phyloP scores from a whole-genome alignment of 257 asterid genomes.

The Linaria vulgaris region DNA sequence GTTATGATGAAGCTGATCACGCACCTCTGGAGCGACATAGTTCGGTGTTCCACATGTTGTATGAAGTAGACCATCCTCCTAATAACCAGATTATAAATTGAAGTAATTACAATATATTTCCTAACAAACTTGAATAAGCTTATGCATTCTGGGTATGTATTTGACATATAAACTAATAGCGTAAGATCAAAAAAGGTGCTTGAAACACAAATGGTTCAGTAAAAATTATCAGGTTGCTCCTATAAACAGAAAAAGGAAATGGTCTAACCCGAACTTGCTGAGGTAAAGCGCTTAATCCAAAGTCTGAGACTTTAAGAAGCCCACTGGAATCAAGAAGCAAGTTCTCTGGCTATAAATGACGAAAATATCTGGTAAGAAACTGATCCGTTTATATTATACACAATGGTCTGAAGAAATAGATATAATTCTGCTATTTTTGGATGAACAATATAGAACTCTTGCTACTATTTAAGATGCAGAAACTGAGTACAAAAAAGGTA shows the following conservation, averaged over 20 bases:
- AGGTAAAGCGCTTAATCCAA: conserved; percentile 75
- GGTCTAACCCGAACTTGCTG: conserved; percentile 71
- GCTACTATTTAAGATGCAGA: no score
- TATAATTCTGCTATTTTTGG: no score
- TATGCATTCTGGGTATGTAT: background rate
- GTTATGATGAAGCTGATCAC: conserved; percentile 19
- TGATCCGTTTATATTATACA: no score
- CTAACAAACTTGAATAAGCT: no score
- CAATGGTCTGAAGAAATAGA: no score
- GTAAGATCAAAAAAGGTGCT: background rate
- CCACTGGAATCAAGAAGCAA: conserved; percentile 55
- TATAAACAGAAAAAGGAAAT: conserved; percentile 3
- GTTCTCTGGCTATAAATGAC: conserved; percentile 54
- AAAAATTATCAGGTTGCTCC: no score
- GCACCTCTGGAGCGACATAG: conserved; percentile 81
- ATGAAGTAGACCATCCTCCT: conserved; percentile 78
- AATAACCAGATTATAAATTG: conserved; percentile 22
- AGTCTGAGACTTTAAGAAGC: conserved; percentile 64
- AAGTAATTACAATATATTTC: no score
- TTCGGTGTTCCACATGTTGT: conserved; percentile 84
- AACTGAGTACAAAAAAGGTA: no score
- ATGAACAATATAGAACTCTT: no score
- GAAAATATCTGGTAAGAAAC: background rate
- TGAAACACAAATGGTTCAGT: background rate
- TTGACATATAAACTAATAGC: background rate